Conservation (phyloP, 148 eudicot species). For the Gaultheria prostrata region DNA sequence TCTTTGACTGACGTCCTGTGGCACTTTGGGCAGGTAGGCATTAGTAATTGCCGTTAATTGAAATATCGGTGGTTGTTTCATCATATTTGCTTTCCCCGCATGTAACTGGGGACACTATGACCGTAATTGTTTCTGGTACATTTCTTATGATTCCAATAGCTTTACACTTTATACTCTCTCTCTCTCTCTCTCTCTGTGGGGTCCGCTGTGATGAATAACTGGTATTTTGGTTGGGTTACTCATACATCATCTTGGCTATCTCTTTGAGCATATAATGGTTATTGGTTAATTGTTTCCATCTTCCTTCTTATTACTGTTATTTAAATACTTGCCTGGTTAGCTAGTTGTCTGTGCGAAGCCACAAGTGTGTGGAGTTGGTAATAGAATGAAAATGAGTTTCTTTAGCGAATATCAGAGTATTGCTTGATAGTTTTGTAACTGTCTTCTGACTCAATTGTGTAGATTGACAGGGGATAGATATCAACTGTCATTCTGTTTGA, state of each 20-base stretch:
- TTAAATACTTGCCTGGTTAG: background rate
- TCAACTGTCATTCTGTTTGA: background rate
- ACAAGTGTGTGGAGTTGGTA: background rate
- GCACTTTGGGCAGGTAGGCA: slow-evolving; percentile 94
- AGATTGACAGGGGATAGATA: background rate
- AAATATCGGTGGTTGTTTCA: background rate
- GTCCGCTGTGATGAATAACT: background rate
- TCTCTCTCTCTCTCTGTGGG: background rate
- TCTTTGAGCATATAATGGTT: background rate
- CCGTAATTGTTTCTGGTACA: background rate
- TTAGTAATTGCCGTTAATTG: slow-evolving; percentile 6
- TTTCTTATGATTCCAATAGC: background rate
- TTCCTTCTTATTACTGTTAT: background rate
- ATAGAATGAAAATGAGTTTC: background rate
- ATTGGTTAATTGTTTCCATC: background rate
- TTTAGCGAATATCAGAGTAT: background rate
- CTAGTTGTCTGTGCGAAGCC: background rate
- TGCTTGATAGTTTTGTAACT: background rate
- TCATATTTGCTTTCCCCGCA: background rate
- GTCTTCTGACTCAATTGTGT: background rate
- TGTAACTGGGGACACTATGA: background rate
- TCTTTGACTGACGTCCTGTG: slow-evolving; percentile 94
- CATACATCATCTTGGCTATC: background rate
- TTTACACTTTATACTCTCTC: background rate
- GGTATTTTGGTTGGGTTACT: background rate